Conservation (phyloP, 2,329 filamentous ascomycete species). For the Ceratocystis ficicola region DNA sequence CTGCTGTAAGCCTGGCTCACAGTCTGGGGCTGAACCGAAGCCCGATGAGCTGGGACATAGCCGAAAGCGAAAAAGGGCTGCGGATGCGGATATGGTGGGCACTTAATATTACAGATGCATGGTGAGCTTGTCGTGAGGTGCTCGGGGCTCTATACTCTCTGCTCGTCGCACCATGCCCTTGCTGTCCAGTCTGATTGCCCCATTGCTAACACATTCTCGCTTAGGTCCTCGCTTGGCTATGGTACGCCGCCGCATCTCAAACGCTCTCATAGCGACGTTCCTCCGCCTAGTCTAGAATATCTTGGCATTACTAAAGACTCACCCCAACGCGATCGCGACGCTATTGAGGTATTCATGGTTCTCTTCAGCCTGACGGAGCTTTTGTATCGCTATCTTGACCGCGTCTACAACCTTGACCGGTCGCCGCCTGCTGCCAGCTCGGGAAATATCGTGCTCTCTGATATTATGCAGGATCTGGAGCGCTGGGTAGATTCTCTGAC, state of each 20-base stretch:
- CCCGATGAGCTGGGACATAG: conserved; percentile 42
- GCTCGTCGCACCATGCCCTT: background rate
- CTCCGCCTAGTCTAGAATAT: conserved; percentile 31
- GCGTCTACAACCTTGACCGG: conserved; percentile 25
- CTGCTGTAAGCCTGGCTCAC: conserved; percentile 41
- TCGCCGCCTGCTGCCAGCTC: conserved; percentile 24
- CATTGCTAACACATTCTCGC: background rate
- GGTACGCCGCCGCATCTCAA: conserved; percentile 41
- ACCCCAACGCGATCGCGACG: conserved; percentile 25
- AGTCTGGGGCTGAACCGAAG: conserved; percentile 44
- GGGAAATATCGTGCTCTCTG: background rate
- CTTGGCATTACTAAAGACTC: conserved; percentile 26
- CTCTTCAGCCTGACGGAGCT: conserved; percentile 36
- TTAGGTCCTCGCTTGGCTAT: conserved; percentile 41
- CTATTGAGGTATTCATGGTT: conserved; percentile 34
- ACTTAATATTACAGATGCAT: conserved; percentile 42
- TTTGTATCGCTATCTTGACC: conserved; percentile 28
- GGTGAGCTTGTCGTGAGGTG: conserved; percentile 30
- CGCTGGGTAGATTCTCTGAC: conserved; percentile 36
- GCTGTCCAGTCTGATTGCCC: background rate
- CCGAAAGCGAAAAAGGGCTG: conserved; percentile 38
- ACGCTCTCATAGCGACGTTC: conserved; percentile 38
- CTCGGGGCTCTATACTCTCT: no score
- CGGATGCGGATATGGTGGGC: conserved; percentile 46
- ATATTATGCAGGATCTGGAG: conserved; percentile 28